Conservation (phyloP, 2,329 filamentous ascomycete species). For the Penicillium sclerotiorum region DNA sequence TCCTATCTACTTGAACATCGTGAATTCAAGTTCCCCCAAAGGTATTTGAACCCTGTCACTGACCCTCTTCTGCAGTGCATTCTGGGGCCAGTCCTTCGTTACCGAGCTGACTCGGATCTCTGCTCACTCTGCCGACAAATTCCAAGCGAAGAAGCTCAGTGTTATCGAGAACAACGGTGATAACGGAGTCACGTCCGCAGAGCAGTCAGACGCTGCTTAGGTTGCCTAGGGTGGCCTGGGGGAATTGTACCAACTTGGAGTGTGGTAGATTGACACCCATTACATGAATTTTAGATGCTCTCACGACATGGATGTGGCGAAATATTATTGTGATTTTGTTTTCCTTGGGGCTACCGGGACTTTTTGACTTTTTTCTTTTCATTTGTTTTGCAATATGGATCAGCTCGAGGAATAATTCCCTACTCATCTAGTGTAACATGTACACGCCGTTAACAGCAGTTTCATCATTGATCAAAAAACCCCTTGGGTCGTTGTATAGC, state of each 20-base stretch:
- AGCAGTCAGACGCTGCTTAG: background rate
- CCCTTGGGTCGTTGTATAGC: too few relatives aligned
- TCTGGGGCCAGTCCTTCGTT: constrained; percentile 95
- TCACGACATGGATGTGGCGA: constrained; percentile 33
- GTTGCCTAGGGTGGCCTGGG: background rate
- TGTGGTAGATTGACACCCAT: constrained; percentile 2
- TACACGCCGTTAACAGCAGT: too few relatives aligned
- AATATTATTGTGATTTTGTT: constrained; percentile 19
- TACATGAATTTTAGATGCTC: constrained; percentile 27
- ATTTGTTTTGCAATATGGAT: background rate
- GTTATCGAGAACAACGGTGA: constrained; percentile 13
- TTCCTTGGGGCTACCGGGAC: constrained; percentile 14
- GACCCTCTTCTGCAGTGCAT: constrained; percentile 60
- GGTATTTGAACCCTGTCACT: background rate
- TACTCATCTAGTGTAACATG: constrained; percentile 13
- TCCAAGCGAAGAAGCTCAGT: constrained; percentile 36
- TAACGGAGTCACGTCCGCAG: constrained; percentile 5
- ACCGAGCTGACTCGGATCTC: constrained; percentile 71
- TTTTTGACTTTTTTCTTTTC: constrained; percentile 2
- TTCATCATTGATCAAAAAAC: background rate
- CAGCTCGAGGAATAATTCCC: constrained; percentile 15
- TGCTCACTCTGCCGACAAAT: constrained; percentile 39
- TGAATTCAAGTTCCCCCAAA: too few relatives aligned
- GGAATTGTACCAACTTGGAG: background rate
- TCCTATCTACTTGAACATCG: background rate